Conservation (phyloP, 305 asterid species). For the Fraxinus albicans region DNA sequence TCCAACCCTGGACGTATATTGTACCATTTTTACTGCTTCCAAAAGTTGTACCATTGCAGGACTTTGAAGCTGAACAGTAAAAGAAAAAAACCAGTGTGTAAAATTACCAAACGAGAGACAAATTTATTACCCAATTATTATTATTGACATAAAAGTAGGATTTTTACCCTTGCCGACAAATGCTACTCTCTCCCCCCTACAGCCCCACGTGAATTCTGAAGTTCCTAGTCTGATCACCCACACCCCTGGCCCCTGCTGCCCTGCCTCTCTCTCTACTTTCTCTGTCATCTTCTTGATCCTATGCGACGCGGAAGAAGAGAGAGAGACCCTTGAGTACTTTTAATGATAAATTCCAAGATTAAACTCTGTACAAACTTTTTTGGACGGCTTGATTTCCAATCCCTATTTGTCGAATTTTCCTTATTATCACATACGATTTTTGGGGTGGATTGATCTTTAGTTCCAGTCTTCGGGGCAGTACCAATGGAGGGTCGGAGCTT, state of each 20-base stretch:
- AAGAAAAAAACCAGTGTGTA: neutral
- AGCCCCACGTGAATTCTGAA: slow-evolving; percentile 46
- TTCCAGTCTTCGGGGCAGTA: slow-evolving; percentile 64
- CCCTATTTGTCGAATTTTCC: neutral
- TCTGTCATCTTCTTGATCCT: slow-evolving; percentile 24
- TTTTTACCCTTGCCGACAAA: slow-evolving; percentile 32
- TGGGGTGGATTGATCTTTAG: slow-evolving; percentile 23
- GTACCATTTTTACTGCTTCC: slow-evolving; percentile 20
- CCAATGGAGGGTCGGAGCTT: slow-evolving; percentile 87
- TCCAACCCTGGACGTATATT: slow-evolving; percentile 14
- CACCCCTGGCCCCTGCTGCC: slow-evolving; percentile 19
- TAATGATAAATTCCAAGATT: neutral
- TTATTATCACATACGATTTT: neutral
- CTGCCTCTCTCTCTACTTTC: slow-evolving; percentile 12
- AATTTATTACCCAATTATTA: slow-evolving; percentile 23
- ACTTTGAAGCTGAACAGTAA: slow-evolving; percentile 13
- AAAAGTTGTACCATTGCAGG: slow-evolving; percentile 21
- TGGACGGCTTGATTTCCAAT: neutral
- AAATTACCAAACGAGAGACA: neutral
- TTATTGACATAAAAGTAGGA: slow-evolving; percentile 7
- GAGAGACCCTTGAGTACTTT: neutral
- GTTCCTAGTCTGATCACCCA: slow-evolving; percentile 3
- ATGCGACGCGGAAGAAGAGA: neutral
- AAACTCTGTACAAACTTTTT: slow-evolving; percentile 28
- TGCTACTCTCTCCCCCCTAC: slow-evolving; percentile 25